These are phyloP conservation scores for Ensete glaucum DNA, from an alignment of 176 grass and related monocot genomes.

Conservation along the genomic window DNA sequence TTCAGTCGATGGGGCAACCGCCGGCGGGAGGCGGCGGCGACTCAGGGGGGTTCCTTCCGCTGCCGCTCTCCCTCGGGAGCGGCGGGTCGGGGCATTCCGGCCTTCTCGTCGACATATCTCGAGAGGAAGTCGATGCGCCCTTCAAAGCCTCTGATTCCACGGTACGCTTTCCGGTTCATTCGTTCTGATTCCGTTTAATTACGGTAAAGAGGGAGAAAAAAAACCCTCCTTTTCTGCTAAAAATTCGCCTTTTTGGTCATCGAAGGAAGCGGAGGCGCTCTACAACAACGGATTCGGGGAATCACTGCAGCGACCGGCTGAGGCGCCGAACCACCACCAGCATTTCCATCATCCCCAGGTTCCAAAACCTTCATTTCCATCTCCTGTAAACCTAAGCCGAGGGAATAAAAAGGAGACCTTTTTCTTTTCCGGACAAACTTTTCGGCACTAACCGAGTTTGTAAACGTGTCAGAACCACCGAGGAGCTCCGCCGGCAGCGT, in stretches of 20 bases:
- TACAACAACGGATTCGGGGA: slow-evolving; percentile 33
- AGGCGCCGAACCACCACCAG: too few species aligned
- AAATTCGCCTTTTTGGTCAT: neutral
- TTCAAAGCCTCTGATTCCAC: slow-evolving; percentile 73
- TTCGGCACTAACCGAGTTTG: too few species aligned
- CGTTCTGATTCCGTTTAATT: neutral
- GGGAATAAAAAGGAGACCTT: neutral
- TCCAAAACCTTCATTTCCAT: neutral
- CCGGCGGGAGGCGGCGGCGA: slow-evolving; percentile 17
- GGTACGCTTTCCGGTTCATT: slow-evolving; percentile 23
- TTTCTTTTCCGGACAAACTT: neutral
- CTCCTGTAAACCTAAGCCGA: neutral
- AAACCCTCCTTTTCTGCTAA: neutral
- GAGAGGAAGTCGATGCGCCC: slow-evolving; percentile 54
- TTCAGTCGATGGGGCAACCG: slow-evolving; percentile 21
- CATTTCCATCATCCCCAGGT: slow-evolving; percentile 2
- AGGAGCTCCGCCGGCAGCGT: slow-evolving; percentile 26
- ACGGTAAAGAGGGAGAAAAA: neutral
- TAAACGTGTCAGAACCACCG: slow-evolving; percentile 38
- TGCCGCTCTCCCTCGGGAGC: slow-evolving; percentile 16
- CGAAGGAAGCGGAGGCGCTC: slow-evolving; percentile 27
- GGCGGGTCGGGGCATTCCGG: slow-evolving; percentile 22
- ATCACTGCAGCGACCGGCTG: too few species aligned
- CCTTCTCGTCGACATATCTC: slow-evolving; percentile 3
- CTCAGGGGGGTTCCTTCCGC: neutral